These are phyloP conservation scores for Patellifolia procumbens DNA, from an alignment of 179 eudicot species.

Conservation along the genomic window DNA sequence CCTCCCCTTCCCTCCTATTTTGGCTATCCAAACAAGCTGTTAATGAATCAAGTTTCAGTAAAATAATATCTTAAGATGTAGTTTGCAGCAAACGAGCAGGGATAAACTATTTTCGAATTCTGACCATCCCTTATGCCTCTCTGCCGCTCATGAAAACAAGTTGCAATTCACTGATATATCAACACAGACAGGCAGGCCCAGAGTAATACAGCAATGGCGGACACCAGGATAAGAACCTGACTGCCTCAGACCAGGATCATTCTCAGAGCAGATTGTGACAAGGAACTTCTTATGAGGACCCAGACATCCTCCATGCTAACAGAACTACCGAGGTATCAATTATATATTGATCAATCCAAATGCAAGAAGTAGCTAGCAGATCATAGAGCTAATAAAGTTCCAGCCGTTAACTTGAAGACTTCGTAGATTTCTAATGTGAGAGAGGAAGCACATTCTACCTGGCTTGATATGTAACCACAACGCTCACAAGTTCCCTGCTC, in stretches of 20 bases:
- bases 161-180: neutral
- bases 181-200: neutral
- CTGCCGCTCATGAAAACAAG: neutral
- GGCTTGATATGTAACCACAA: conserved; percentile 96
- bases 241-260: neutral
- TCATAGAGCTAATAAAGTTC: neutral
- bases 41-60: neutral
- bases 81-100: neutral
- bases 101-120: neutral
- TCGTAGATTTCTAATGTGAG: neutral
- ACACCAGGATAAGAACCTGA: neutral
- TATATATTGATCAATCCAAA: too few relatives aligned
- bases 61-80: neutral
- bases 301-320: neutral
- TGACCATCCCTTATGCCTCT: neutral
- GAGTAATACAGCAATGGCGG: neutral
- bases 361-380: neutral
- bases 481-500: conserved; percentile 96
- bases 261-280: neutral
- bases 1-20: too few relatives aligned
- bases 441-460: conserved; percentile 44
- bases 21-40: too few relatives aligned
- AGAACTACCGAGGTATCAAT: neutral
- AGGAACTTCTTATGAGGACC: neutral
- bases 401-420: neutral